Conservation (phyloP, 106 monocot species). For the Allium sativum region DNA sequence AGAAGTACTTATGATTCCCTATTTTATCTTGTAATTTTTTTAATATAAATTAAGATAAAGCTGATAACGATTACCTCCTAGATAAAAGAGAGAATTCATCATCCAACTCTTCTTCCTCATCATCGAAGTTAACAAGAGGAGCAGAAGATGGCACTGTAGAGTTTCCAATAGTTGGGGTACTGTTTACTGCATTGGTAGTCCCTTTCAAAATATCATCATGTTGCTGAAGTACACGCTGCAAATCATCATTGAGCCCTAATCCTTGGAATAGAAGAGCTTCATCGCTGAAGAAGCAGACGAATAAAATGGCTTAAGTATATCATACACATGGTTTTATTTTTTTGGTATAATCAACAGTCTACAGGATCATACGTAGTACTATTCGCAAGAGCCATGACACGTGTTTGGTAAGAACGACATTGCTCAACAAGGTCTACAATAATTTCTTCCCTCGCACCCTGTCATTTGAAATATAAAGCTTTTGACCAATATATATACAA, state of each 20-base stretch:
- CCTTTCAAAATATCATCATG: slow-evolving; percentile 55
- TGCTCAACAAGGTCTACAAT: slow-evolving; percentile 94
- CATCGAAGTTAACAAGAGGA: slow-evolving; percentile 55
- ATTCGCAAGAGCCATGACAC: slow-evolving; percentile 63
- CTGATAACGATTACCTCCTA: slow-evolving; percentile 38
- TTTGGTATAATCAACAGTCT: too few species aligned
- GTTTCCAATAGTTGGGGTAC: slow-evolving; percentile 1
- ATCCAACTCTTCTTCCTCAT: slow-evolving; percentile 80
- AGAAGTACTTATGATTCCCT: too few species aligned
- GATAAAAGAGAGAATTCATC: slow-evolving; percentile 55
- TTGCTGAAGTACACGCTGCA: slow-evolving; percentile 69
- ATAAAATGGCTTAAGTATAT: not conserved
- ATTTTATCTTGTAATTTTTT: too few species aligned
- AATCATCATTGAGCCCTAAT: slow-evolving; percentile 73
- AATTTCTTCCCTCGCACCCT: slow-evolving; percentile 82
- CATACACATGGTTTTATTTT: not conserved
- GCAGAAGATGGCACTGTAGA: slow-evolving; percentile 9
- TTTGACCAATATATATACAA: not conserved
- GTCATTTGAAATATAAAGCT: not conserved
- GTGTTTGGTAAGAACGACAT: slow-evolving; percentile 57
- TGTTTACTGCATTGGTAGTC: slow-evolving; percentile 4
- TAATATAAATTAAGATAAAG: too few species aligned
- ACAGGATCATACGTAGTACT: slow-evolving; percentile 54
- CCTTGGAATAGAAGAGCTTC: slow-evolving; percentile 71
- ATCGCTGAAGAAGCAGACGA: slow-evolving; percentile 34